phyloP scores from a whole-genome alignment of 768 basidiomycete genomes.

The Coprinellus micaceus region DNA sequence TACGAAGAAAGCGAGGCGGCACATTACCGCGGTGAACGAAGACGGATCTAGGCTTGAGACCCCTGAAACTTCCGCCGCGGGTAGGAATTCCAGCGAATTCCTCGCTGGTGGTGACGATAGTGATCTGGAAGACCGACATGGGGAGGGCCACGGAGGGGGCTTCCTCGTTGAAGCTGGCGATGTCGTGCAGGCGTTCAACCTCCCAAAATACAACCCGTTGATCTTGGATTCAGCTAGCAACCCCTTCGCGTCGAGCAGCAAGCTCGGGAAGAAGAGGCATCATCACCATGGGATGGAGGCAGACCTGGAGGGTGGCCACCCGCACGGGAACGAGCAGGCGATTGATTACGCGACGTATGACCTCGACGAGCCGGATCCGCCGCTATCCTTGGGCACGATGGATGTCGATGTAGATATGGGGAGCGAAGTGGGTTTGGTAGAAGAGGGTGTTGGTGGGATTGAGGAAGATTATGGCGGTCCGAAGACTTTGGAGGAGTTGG shows the following conservation, averaged over 20 bases:
- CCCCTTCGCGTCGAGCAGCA: slow-evolving; percentile 8
- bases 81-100: no score
- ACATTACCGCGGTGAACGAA: neutral
- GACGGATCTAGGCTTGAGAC: slow-evolving; percentile 4
- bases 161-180: slow-evolving; percentile 69
- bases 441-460: neutral
- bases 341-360: slow-evolving; percentile 32
- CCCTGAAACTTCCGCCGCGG: no score
- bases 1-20: slow-evolving; percentile 3
- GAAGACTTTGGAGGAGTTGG: slow-evolving; percentile 57
- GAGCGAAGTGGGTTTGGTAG: neutral
- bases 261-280: slow-evolving; percentile 14
- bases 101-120: slow-evolving; percentile 14
- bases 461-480: slow-evolving; percentile 25
- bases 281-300: slow-evolving; percentile 17
- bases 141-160: slow-evolving; percentile 41
- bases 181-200: slow-evolving; percentile 67
- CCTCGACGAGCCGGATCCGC: slow-evolving; percentile 21
- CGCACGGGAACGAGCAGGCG: neutral
- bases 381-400: neutral
- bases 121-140: slow-evolving; percentile 8
- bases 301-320: neutral
- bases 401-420: neutral
- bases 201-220: slow-evolving; percentile 56
- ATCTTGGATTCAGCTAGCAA: slow-evolving; percentile 17